phyloP scores from a whole-genome alignment of 192 early-diverging fungal genomes.

The Backusella liffmaniae region DNA sequence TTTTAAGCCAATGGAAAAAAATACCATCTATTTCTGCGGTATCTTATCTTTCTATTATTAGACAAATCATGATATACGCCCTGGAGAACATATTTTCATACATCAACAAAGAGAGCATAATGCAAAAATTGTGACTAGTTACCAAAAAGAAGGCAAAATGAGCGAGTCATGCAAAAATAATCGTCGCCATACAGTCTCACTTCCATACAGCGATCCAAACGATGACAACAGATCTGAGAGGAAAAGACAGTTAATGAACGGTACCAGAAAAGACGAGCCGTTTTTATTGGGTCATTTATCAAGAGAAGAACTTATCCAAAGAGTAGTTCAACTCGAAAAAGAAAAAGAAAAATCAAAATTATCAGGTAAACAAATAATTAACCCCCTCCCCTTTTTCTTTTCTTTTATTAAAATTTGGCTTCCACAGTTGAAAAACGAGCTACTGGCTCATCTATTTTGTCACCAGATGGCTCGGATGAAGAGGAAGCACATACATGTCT shows the following conservation, averaged over 20 bases:
- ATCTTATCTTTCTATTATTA: not conserved
- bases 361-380: not conserved
- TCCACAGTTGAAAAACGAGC: not conserved
- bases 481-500: slow-evolving; percentile 6
- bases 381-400: not conserved
- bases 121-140: not conserved
- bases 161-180: slow-evolving; percentile 2
- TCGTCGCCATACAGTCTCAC: slow-evolving; percentile 3
- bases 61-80: not conserved
- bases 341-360: slow-evolving; percentile 12
- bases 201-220: not conserved
- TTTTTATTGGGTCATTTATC: slow-evolving; percentile 16
- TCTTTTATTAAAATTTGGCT: not conserved
- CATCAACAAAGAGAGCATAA: not conserved
- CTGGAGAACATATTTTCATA: not conserved
- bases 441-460: not conserved
- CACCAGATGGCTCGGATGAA: slow-evolving; percentile 6
- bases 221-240: not conserved
- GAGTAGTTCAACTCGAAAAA: slow-evolving; percentile 26
- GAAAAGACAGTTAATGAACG: not conserved
- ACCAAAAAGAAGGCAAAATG: not conserved
- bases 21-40: not conserved
- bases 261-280: not conserved
- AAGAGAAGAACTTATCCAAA: slow-evolving; percentile 20
- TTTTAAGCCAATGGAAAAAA: not conserved